Percentiles rank a stretch among this genome's conserved stretches.
Conservation (phyloP, 2,329 filamentous ascomycete species). For the Cercospora berteroae region DNA sequence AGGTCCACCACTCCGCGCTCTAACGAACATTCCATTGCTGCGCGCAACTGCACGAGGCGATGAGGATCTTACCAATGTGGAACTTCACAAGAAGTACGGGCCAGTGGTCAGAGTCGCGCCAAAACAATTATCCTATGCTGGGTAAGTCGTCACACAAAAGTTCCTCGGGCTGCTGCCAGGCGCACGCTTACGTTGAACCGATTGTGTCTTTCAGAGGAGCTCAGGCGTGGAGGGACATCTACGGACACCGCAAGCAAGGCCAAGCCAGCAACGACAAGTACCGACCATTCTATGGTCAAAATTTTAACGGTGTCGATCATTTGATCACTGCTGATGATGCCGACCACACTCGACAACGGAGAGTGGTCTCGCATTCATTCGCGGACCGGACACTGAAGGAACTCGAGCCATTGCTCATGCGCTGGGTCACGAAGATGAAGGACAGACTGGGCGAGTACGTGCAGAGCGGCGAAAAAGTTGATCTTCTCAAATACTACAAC, state of each 20-base stretch:
- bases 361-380: constrained; percentile 32
- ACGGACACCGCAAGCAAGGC: constrained; percentile 30
- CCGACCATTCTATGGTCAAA: constrained; percentile 25
- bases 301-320: constrained; percentile 24
- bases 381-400: constrained; percentile 34
- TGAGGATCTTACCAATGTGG: constrained; percentile 16
- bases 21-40: constrained; percentile 26
- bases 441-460: constrained; percentile 17
- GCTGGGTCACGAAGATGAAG: constrained; percentile 29
- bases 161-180: neutral
- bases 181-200: constrained; percentile 38
- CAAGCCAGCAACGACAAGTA: constrained; percentile 25
- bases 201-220: constrained; percentile 38
- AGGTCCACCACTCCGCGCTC: constrained; percentile 39
- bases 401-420: constrained; percentile 34
- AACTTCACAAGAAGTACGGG: constrained; percentile 41
- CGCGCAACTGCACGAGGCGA: constrained; percentile 21
- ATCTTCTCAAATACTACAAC: constrained; percentile 37
- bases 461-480: constrained; percentile 21
- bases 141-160: constrained; percentile 26
- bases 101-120: constrained; percentile 44
- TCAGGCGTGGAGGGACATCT: constrained; percentile 30
- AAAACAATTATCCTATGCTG: constrained; percentile 40
- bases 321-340: constrained; percentile 31
- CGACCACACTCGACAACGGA: constrained; percentile 30